Base-by-base conservation (phyloP, 768 basidiomycete genomes). In the Cystobasidium onofrii region DNA sequence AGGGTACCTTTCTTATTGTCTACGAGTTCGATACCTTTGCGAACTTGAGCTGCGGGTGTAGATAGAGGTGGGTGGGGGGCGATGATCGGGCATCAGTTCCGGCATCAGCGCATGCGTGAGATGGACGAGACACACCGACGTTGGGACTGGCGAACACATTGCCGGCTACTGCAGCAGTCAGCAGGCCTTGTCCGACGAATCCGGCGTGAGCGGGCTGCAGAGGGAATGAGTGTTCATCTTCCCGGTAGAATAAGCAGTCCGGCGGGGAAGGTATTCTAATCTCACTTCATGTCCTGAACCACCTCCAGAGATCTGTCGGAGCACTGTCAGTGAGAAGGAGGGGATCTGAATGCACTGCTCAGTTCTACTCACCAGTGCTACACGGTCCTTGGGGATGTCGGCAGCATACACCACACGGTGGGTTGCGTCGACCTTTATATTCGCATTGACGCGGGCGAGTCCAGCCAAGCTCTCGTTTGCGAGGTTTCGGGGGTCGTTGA, bases 91-190 rank as follows among this genome's bases (percentile, higher is more conserved):
- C 57, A 60, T 25, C 57, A 27, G 57, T 27, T 27, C 33, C 57
- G 25, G 23, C 33, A 15, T 20, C 62, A 7, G 18, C n/a, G 20
- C 52, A 54, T n/a, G 52, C 52, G 52, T 6, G 7, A 15, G 7
- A 39, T 15, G 7, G 39, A 39, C 39, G 39, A 39, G 15, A 60
- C 67, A 44, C 12, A 36, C 73, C 66, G 64, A 96, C 89, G 77
- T 88, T 94, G 0, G 94, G 93, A 25, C 90, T 92, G 1, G 94
- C 92, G 79, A 95, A 97, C 50, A 95, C 83, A 77, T 86, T 90
- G 20, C 93, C 94, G 77, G 89, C 92, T 18, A 94, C 89, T 36
- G 92, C 91, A 60, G 88, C 90, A 43, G 88, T 87, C 54, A 94
- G 83, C 76, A 92, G 88, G 33, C 92, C 92, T 76, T 86, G 81